A percentile compares a stretch with the other conserved stretches of the same genome.
Evolutionary conservation across 768 basidiomycete species (phyloP).

Genomic region (Termitomyces sp.): DNA sequence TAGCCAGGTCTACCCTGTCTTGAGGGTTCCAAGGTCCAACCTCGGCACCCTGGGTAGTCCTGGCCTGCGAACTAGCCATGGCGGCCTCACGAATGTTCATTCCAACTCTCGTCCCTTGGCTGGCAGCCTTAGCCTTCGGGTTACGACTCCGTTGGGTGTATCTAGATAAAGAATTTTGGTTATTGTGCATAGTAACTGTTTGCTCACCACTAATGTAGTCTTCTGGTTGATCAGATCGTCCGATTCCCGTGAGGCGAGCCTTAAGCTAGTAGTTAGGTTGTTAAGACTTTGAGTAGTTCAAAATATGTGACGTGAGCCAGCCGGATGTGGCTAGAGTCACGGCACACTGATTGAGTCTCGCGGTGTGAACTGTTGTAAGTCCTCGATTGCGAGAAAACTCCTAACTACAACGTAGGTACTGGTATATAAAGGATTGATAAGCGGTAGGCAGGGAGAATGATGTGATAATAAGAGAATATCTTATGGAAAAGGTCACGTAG

Average conservation of each 20-base stretch:
- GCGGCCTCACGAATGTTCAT: no score
- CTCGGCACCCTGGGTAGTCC: not conserved
- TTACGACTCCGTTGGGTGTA: not conserved
- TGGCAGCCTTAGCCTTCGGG: rapidly evolving
- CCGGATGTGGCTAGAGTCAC: no score
- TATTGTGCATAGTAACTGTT: not conserved
- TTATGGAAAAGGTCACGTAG: no score
- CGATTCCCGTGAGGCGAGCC: not conserved
- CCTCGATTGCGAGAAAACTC: no score
- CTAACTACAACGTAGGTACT: no score
- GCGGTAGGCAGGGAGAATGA: no score
- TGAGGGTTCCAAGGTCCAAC: not conserved
- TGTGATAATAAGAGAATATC: no score
- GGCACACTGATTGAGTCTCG: no score
- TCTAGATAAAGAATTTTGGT: not conserved
- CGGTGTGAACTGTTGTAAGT: no score
- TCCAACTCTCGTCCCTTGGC: not conserved
- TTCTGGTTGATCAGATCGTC: not conserved
- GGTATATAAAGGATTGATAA: no score
- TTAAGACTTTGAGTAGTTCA: not conserved
- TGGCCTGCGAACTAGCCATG: not conserved
- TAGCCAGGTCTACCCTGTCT: not conserved
- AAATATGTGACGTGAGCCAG: not conserved
- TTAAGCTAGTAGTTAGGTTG: not conserved
- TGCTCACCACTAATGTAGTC: not conserved